These are phyloP conservation scores for Peronospora tabacina DNA, from an alignment of 352 stramenopile species.

Conservation along the genomic window DNA sequence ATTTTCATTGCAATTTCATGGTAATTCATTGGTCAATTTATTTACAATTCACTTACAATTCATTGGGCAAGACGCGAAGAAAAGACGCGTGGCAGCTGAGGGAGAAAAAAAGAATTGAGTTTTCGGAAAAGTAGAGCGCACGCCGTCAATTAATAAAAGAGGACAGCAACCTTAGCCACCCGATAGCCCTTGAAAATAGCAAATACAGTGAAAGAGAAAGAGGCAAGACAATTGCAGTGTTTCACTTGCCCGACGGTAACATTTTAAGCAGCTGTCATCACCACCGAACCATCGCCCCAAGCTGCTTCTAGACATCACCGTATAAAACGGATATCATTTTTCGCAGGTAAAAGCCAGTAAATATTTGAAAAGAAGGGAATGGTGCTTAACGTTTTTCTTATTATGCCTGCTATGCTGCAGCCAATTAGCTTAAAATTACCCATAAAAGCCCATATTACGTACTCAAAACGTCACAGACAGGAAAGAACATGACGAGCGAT, in stretches of 20 bases:
- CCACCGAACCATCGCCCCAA: conserved; percentile 17
- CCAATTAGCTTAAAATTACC: conserved; percentile 12
- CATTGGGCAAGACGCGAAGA: conserved; percentile 23
- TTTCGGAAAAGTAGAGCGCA: conserved; percentile 19
- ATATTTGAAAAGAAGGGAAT: too few relatives aligned
- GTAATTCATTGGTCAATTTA: conserved; percentile 36
- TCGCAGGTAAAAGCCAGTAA: conserved; percentile 16
- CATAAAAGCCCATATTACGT: conserved; percentile 1
- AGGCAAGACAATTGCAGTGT: conserved; percentile 13
- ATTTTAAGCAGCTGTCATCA: conserved; percentile 15
- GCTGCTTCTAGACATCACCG: too few relatives aligned
- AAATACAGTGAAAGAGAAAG: conserved; percentile 7
- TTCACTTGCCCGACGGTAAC: conserved; percentile 4
- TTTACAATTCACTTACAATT: conserved; percentile 26
- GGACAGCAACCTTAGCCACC: conserved; percentile 13
- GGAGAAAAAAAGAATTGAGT: conserved; percentile 33
- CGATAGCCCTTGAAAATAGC: too few relatives aligned
- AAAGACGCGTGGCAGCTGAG: conserved; percentile 19
- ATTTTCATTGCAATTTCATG: too few relatives aligned
- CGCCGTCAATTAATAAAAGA: conserved; percentile 5
- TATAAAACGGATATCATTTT: conserved; percentile 8
- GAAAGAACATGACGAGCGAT: conserved; percentile 27
- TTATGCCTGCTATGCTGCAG: conserved; percentile 4
- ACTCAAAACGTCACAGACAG: neutral
- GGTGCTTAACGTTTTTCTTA: conserved; percentile 7